Evolutionary conservation across 2,329 filamentous ascomycete genomes (phyloP), one percentile per base, ranked within the genome.

Genomic region (Fonsecaea monophora): DNA sequence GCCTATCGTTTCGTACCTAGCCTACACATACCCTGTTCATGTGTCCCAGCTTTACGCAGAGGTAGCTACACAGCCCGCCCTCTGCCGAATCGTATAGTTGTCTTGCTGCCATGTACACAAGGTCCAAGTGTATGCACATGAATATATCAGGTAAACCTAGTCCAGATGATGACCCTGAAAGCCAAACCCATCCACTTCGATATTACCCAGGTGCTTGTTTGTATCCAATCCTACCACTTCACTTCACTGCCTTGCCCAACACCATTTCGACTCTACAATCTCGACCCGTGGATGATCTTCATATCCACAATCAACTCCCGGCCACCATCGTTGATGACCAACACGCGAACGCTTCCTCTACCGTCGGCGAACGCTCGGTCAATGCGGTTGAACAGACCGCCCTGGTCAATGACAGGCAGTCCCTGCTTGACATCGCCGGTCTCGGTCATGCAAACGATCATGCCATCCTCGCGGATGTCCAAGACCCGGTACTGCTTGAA

Each of bases 401-500:
- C 95, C 88, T 99, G 95, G 85, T 97, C 92, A 80, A 97, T 90
- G 81, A 99, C 92, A 67, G 92, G 88, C 67, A 99, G 87, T 76
- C 95, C 89, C 84, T 97, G 94, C 91, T 98, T 98, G 86, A 99
- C 93, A 80, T 99, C 94, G 76, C 95, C 94, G 73, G 90, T 92
- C 90, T 99, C 95, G 79, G 95, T 99, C 94, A 99, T 98, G 86
- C 94, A 94, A 73, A 96, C 92, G 78, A 99, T 81, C 74, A 83
- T 82, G 77, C 86, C 85, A 76, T 89, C 94, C 73, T 96, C 92
- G 81, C 93, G 90, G 82, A 99, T 90, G 86, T 99, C 95, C 70
- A 99, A 90, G 79, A 99, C 94, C 78, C 95, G 94, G 90, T 99
- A 99, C 88, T 98, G 95, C 92, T 98, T 98, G 92, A 98, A 97